Evolutionary conservation across 768 basidiomycete genomes (phyloP).

Genomic region (Tylopilus rubrobrunneus): DNA sequence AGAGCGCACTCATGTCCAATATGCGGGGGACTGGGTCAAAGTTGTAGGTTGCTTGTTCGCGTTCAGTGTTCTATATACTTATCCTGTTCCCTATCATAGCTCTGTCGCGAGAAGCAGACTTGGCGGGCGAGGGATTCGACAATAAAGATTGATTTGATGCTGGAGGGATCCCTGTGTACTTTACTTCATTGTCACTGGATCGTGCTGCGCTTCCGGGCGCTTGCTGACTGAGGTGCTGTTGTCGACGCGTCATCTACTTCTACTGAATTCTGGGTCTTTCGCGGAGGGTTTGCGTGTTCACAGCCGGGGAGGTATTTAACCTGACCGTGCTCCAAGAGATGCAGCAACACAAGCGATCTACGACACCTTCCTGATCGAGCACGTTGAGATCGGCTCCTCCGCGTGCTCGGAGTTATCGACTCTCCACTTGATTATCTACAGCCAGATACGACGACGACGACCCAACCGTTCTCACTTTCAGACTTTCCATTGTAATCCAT

Average conservation of each 20-base stretch:
- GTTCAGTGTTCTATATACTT: not conserved
- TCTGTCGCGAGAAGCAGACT: constrained; percentile 35
- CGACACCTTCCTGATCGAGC: constrained; percentile 27
- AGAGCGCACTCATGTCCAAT: constrained; percentile 78
- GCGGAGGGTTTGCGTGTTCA: constrained; percentile 16
- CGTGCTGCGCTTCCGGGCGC: constrained; percentile 1
- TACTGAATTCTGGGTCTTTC: constrained; percentile 22
- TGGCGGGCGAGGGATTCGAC: constrained; percentile 24
- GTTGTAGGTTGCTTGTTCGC: constrained; percentile 47
- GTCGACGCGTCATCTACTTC: constrained; percentile 20
- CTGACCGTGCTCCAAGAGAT: not conserved
- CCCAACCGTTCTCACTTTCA: not conserved
- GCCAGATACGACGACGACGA: not conserved
- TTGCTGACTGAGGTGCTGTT: constrained; percentile 10
- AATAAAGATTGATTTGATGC: constrained; percentile 13
- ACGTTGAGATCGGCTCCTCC: constrained; percentile 5
- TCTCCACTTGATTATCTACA: constrained; percentile 4
- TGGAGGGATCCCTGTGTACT: not conserved
- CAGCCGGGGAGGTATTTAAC: constrained; percentile 13
- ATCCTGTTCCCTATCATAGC: constrained; percentile 17
- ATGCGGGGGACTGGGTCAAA: constrained; percentile 63
- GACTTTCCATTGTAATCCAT: constrained; percentile 36
- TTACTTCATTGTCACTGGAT: not conserved
- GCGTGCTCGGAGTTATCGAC: not conserved
- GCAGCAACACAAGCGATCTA: not conserved